These are phyloP conservation scores for Terfezia boudieri DNA, from an alignment of 495 filamentous ascomycete species.

Conservation along the genomic window DNA sequence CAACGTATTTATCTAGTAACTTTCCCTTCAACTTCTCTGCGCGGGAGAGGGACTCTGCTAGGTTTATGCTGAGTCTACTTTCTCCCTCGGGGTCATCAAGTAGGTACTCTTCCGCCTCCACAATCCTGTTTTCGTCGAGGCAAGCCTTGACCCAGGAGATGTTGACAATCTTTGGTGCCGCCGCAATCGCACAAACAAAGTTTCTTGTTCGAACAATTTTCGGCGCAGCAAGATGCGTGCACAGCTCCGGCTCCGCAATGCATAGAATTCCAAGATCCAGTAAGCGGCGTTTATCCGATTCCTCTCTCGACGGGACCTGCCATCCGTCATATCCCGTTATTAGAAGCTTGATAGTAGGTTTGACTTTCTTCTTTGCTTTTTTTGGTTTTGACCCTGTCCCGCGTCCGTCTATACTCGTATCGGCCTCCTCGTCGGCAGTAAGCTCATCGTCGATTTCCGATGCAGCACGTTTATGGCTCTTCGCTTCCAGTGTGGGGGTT, in stretches of 20 bases:
- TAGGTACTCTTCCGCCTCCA: constrained; percentile 35
- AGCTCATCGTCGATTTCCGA: constrained; percentile 4
- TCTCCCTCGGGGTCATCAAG: constrained; percentile 52
- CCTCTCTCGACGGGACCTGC: too few relatives aligned
- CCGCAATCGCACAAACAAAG: constrained; percentile 68
- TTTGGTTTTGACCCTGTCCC: constrained; percentile 6
- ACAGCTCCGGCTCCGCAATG: constrained; percentile 46
- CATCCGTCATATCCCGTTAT: constrained; percentile 12
- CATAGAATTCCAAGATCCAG: constrained; percentile 55
- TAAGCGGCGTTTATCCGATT: too few relatives aligned
- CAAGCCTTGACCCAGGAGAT: constrained; percentile 61
- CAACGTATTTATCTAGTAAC: constrained; percentile 45
- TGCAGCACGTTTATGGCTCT: constrained; percentile 28
- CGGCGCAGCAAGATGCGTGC: constrained; percentile 74
- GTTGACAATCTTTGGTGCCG: constrained; percentile 47
- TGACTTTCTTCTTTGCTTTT: constrained; percentile 12
- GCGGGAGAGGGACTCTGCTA: constrained; percentile 38
- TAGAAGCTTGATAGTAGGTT: constrained; percentile 11
- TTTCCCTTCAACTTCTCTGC: constrained; percentile 54
- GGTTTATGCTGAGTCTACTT: constrained; percentile 39
- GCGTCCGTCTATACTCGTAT: constrained; percentile 5
- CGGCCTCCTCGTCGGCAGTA: neutral
- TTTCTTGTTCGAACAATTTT: constrained; percentile 72
- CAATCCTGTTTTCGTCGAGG: constrained; percentile 34
- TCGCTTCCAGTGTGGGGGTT: constrained; percentile 20